These are phyloP conservation scores for Stylonectria norvegica DNA, from an alignment of 2,329 filamentous ascomycete species.

Conservation along the genomic window DNA sequence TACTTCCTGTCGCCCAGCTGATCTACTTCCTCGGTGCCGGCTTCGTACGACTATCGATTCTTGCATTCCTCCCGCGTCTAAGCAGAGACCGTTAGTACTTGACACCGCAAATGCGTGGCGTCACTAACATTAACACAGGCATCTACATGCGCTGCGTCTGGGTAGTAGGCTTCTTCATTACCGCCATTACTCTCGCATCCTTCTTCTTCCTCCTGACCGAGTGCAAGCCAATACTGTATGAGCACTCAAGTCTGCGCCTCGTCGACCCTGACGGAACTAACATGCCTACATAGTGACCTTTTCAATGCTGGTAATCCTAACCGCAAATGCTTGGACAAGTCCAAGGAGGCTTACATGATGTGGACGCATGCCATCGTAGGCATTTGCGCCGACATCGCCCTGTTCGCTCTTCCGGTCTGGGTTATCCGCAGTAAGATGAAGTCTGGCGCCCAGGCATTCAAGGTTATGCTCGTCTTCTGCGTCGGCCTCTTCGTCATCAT, in stretches of 20 bases:
- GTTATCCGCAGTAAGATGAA: slow-evolving; percentile 36
- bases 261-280: neutral
- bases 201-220: slow-evolving; percentile 23
- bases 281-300: slow-evolving; percentile 14
- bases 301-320: slow-evolving; percentile 9
- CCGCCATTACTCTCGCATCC: slow-evolving; percentile 9
- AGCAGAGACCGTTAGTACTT: slow-evolving; percentile 16
- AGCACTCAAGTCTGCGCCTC: neutral
- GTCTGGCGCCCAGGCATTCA: slow-evolving; percentile 31
- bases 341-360: slow-evolving; percentile 30
- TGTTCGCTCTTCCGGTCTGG: slow-evolving; percentile 37
- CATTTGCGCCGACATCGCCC: slow-evolving; percentile 33
- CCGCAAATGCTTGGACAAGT: slow-evolving; percentile 16
- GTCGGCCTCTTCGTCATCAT: slow-evolving; percentile 37
- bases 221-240: slow-evolving; percentile 18
- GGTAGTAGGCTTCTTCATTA: slow-evolving; percentile 9
- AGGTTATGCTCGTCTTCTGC: slow-evolving; percentile 35
- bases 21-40: slow-evolving; percentile 19
- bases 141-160: slow-evolving; percentile 16
- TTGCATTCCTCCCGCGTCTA: slow-evolving; percentile 20
- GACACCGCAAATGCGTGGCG: neutral
- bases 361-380: slow-evolving; percentile 30
- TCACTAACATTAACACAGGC: slow-evolving; percentile 3
- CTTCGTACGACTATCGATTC: slow-evolving; percentile 22
- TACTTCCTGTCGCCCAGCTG: slow-evolving; percentile 16